phyloP scores from a whole-genome alignment of 1,284 basidiomycete genomes.

The Mycosarcoma mackinlayi region DNA sequence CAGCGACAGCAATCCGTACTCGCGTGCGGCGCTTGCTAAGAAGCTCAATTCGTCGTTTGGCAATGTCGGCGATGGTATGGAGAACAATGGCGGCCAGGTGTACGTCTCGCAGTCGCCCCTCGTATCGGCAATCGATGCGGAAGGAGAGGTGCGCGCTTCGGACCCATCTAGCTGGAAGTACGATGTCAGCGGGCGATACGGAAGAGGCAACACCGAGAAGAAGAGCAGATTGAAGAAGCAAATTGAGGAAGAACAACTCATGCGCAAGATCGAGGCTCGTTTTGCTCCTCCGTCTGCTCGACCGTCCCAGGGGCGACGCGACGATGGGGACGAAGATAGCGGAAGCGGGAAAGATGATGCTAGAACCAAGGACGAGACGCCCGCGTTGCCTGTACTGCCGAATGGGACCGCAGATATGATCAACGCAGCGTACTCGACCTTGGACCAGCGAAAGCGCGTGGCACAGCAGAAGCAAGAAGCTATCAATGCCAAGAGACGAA shows the following conservation, averaged over 20 bases:
- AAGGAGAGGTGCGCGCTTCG: conserved; percentile 13
- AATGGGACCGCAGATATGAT: conserved; percentile 39
- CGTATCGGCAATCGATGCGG: neutral
- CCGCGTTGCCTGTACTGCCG: conserved; percentile 16
- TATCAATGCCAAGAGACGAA: conserved; percentile 17
- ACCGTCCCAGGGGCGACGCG: neutral
- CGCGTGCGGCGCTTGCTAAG: conserved; percentile 8
- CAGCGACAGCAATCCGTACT: neutral
- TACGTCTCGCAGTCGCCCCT: conserved; percentile 22
- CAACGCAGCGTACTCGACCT: conserved; percentile 36
- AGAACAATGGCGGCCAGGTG: conserved; percentile 27
- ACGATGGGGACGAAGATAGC: neutral
- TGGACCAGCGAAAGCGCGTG: conserved; percentile 35
- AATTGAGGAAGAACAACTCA: conserved; percentile 36
- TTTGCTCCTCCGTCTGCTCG: conserved; percentile 12
- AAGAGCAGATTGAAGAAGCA: conserved; percentile 29
- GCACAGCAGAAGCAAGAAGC: conserved; percentile 10
- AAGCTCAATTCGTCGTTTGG: conserved; percentile 30
- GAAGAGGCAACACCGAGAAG: conserved; percentile 32
- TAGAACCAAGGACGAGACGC: conserved; percentile 1
- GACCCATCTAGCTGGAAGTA: conserved; percentile 44
- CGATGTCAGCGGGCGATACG: conserved; percentile 34
- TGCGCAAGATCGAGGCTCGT: conserved; percentile 25
- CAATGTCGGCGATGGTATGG: conserved; percentile 40
- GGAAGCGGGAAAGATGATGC: neutral